Evolutionary conservation across 2,329 filamentous ascomycete species (phyloP).

Genomic region (Colletotrichum sp.): DNA sequence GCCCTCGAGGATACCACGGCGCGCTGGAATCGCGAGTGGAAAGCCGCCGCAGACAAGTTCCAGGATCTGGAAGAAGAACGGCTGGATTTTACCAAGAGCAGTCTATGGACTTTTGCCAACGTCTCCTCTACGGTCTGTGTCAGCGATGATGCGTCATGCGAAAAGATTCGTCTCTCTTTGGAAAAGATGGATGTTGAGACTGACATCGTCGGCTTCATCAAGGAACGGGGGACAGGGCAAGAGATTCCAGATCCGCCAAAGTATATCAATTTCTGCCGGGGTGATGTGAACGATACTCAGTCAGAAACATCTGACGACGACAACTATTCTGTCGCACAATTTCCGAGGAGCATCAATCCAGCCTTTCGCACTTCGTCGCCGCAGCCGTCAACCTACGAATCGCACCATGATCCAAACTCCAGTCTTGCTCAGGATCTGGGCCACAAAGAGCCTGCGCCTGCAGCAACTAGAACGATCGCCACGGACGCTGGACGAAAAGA

Average conservation of each 20-base stretch:
- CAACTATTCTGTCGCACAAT: slow-evolving; percentile 93
- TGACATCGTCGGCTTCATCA: slow-evolving; percentile 90
- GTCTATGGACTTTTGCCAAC: slow-evolving; percentile 97
- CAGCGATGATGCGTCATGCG: slow-evolving; percentile 94
- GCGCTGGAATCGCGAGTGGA: slow-evolving; percentile 98
- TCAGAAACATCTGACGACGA: slow-evolving; percentile 89
- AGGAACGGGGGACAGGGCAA: slow-evolving; percentile 87
- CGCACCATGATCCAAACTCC: slow-evolving; percentile 86
- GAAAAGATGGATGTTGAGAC: slow-evolving; percentile 98
- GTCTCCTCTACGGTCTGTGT: slow-evolving; percentile 97
- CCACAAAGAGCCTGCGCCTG: slow-evolving; percentile 1
- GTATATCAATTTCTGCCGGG: slow-evolving; percentile 98
- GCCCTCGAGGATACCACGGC: slow-evolving; percentile 92
- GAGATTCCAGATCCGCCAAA: slow-evolving; percentile 97
- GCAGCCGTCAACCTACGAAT: slow-evolving; percentile 90
- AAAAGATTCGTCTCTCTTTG: slow-evolving; percentile 91
- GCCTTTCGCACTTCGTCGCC: slow-evolving; percentile 96
- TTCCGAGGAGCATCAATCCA: slow-evolving; percentile 93
- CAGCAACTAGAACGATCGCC: background rate
- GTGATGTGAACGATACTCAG: slow-evolving; percentile 79
- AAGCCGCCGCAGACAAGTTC: slow-evolving; percentile 96
- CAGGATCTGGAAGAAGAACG: slow-evolving; percentile 98
- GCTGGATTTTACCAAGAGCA: slow-evolving; percentile 96
- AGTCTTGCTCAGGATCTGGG: slow-evolving; percentile 73
- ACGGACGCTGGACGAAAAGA: slow-evolving; percentile 7